Conservation (phyloP, 352 stramenopile species). For the Blastocystis sp. region DNA sequence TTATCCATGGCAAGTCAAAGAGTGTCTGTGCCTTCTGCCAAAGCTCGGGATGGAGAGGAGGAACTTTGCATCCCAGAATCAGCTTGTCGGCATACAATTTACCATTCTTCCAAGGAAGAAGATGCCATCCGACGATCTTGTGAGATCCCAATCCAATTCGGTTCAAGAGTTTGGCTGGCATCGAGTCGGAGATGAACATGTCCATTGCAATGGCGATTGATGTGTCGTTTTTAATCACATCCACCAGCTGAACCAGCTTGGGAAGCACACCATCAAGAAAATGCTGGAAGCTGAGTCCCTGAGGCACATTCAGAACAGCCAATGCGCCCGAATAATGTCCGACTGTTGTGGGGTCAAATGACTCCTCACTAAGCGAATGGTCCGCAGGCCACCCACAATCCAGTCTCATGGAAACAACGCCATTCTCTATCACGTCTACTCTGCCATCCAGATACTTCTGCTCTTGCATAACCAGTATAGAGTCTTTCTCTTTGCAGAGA, state of each 20-base stretch:
- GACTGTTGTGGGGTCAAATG: background rate
- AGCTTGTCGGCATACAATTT: background rate
- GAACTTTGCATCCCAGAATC: slow-evolving; percentile 20
- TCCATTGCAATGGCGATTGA: background rate
- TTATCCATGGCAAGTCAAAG: background rate
- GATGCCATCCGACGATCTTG: background rate
- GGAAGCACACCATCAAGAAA: slow-evolving; percentile 29
- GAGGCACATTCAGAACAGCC: background rate
- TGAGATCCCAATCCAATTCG: background rate
- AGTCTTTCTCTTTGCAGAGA: background rate
- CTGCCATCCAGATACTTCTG: slow-evolving; percentile 7
- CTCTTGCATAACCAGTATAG: slow-evolving; percentile 26
- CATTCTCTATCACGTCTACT: slow-evolving; percentile 39
- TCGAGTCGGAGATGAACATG: background rate
- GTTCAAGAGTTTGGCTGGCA: background rate
- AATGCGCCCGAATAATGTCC: background rate
- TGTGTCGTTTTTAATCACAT: background rate
- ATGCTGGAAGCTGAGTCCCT: slow-evolving; percentile 34
- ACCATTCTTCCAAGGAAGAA: background rate
- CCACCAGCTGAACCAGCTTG: background rate
- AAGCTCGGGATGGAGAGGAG: slow-evolving; percentile 23
- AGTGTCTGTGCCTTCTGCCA: slow-evolving; percentile 26
- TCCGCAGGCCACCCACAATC: slow-evolving; percentile 49
- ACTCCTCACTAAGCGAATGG: background rate
- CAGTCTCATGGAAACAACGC: background rate